Conservation (phyloP, 2,329 filamentous ascomycete species). For the Penicillium sp. region DNA sequence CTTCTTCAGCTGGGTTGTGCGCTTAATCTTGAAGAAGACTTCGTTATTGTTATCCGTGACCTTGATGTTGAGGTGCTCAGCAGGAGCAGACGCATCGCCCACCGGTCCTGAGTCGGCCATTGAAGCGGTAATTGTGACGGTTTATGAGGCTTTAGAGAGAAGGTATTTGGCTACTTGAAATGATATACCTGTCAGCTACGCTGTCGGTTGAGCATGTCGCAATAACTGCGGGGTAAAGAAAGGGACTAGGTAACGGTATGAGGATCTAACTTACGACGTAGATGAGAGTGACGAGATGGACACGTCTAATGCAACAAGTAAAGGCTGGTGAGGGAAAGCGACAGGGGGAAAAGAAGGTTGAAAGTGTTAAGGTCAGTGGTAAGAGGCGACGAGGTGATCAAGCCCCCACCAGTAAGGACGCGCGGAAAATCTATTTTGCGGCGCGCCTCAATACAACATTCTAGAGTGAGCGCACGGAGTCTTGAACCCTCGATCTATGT, state of each 20-base stretch:
- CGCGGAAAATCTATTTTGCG: constrained; percentile 47
- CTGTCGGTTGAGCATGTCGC: neutral
- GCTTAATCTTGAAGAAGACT: constrained; percentile 99
- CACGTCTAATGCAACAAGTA: neutral
- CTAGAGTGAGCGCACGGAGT: constrained; percentile 7
- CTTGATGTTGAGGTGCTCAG: constrained; percentile 97
- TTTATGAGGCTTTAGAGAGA: neutral
- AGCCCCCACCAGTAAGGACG: constrained; percentile 37
- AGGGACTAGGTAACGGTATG: neutral
- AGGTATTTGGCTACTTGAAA: neutral
- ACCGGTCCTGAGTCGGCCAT: constrained; percentile 44
- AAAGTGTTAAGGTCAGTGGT: constrained; percentile 14
- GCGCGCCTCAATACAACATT: constrained; percentile 22
- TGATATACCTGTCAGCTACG: neutral
- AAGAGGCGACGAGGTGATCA: constrained; percentile 23
- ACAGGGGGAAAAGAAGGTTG: constrained; percentile 19
- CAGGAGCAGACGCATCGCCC: constrained; percentile 45
- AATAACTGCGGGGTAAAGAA: constrained; percentile 18
- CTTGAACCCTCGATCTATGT: neutral
- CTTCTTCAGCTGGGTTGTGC: constrained; percentile 93
- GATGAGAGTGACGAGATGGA: neutral
- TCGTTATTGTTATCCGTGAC: constrained; percentile 99
- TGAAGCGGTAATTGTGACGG: constrained; percentile 31
- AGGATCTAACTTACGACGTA: constrained; percentile 6
- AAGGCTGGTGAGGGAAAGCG: constrained; percentile 14